Evolutionary conservation across 345 rosid species (phyloP).

Genomic region (Arabidopsis arenosa): DNA sequence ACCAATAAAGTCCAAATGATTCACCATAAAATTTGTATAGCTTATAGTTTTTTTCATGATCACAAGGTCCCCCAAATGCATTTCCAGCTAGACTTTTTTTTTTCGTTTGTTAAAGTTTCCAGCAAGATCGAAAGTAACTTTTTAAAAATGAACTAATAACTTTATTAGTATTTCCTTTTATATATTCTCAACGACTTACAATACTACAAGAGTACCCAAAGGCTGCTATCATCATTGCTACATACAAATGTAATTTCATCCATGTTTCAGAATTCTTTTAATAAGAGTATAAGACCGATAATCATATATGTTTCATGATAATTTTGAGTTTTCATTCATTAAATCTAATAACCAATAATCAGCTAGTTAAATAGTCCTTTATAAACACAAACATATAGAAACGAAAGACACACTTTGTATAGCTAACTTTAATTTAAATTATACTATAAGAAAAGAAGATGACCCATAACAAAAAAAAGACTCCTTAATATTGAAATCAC

Average conservation of each 20-base stretch:
- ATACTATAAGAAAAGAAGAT: no score
- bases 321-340: background rate
- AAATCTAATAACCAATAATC: background rate
- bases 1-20: conserved; percentile 42
- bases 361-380: background rate
- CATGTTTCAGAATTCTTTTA: background rate
- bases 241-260: background rate
- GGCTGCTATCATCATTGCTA: background rate
- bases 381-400: background rate
- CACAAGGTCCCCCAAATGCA: conserved; percentile 38
- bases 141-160: background rate
- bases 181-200: conserved; percentile 7
- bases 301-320: background rate
- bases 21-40: conserved; percentile 31
- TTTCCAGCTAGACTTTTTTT: conserved; percentile 29
- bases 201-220: no score
- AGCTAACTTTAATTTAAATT: background rate
- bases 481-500: background rate
- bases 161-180: background rate
- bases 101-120: conserved; percentile 13
- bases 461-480: no score
- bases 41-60: conserved; percentile 13
- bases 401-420: background rate
- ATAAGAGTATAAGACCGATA: background rate
- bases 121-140: conserved; percentile 23